Percentiles rank a stretch among this genome's conserved stretches.
phyloP scores from a whole-genome alignment of 2,329 filamentous ascomycete species.

The Diaporthe citri region DNA sequence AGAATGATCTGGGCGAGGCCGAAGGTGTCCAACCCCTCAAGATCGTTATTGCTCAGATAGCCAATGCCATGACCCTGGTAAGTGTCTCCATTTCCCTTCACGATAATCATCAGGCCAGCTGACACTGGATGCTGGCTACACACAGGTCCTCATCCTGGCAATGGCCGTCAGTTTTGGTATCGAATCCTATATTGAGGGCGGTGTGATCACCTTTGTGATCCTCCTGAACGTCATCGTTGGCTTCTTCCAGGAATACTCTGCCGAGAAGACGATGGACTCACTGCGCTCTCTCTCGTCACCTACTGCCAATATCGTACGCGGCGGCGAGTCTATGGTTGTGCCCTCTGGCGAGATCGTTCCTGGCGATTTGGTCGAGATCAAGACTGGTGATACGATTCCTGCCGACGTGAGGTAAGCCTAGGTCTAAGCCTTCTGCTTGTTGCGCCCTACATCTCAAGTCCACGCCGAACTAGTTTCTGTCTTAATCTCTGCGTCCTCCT shows the following conservation, averaged over 20 bases:
- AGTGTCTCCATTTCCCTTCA: constrained; percentile 28
- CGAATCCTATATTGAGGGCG: constrained; percentile 65
- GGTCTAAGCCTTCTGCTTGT: no score
- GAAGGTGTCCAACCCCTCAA: neutral
- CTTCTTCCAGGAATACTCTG: constrained; percentile 66
- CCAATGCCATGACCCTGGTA: constrained; percentile 74
- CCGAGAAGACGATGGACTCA: constrained; percentile 67
- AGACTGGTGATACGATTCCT: constrained; percentile 58
- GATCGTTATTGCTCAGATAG: constrained; percentile 63
- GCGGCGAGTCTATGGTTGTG: constrained; percentile 61
- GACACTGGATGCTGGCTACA: constrained; percentile 1
- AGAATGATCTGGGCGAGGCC: neutral
- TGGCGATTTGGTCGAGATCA: constrained; percentile 69
- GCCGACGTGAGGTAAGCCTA: constrained; percentile 52
- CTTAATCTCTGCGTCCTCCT: neutral
- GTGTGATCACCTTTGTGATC: constrained; percentile 65
- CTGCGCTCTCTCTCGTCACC: constrained; percentile 63
- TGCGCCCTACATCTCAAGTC: no score
- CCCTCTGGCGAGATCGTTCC: constrained; percentile 66
- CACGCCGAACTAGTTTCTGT: no score
- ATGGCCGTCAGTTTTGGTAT: constrained; percentile 66
- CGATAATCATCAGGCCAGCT: constrained; percentile 18
- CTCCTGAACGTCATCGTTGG: constrained; percentile 65
- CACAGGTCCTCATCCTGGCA: constrained; percentile 58
- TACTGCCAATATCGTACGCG: constrained; percentile 62